Conservation (phyloP, 2,329 filamentous ascomycete genomes). For the Penicillium sp. region DNA sequence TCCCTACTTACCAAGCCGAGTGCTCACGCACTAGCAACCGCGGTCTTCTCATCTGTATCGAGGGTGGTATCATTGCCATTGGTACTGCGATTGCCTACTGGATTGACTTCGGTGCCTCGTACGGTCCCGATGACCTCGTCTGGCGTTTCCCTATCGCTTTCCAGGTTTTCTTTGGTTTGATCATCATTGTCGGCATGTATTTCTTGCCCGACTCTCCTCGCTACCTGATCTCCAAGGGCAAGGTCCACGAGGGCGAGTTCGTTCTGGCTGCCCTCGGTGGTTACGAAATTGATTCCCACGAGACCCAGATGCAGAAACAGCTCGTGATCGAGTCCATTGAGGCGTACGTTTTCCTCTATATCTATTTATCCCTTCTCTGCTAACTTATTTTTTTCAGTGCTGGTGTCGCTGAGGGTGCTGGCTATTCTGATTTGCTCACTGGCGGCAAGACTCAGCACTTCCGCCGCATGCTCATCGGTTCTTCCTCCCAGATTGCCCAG, state of each 20-base stretch:
- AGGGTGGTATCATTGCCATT: conserved; percentile 52
- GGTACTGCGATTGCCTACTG: conserved; percentile 54
- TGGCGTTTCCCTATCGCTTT: conserved; percentile 57
- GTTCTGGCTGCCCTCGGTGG: conserved; percentile 53
- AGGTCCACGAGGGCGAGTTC: conserved; percentile 47
- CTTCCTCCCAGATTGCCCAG: conserved; percentile 45
- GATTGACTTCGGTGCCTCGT: conserved; percentile 49
- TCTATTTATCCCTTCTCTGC: not conserved
- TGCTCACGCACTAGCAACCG: conserved; percentile 56
- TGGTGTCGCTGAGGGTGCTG: conserved; percentile 53
- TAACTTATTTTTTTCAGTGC: conserved; percentile 44
- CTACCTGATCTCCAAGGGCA: conserved; percentile 46
- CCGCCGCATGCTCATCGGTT: conserved; percentile 42
- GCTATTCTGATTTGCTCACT: conserved; percentile 43
- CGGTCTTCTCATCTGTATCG: conserved; percentile 61
- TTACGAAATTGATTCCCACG: conserved; percentile 50
- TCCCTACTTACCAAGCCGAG: conserved; percentile 55
- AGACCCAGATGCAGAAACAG: conserved; percentile 60
- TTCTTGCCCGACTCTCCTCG: conserved; percentile 47
- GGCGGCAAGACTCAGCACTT: conserved; percentile 41
- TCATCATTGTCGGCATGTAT: conserved; percentile 45
- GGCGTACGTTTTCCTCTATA: conserved; percentile 44
- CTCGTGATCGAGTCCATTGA: conserved; percentile 69
- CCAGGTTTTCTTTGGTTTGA: conserved; percentile 50
- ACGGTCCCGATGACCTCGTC: conserved; percentile 33